Base-by-base conservation (phyloP, 352 stramenopile genomes). In the Globisporangium acanthophoron region DNA sequence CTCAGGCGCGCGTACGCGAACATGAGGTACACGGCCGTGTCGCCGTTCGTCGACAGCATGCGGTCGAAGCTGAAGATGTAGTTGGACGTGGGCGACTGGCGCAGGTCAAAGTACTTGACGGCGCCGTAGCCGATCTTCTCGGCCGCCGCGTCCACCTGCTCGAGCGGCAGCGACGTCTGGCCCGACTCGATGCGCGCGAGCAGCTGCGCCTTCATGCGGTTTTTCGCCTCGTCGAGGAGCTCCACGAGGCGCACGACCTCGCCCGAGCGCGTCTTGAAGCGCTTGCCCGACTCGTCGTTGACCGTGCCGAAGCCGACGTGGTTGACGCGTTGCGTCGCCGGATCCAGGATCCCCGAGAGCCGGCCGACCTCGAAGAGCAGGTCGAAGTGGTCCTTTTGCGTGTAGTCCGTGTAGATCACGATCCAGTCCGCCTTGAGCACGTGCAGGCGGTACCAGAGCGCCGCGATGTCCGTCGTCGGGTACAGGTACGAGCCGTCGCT, bases 71-170 rank as follows among this genome's bases (percentile, higher is more conserved):
- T 98, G 73, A 99, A 99, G 54, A 96, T 89, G 81, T 99, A 99
- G 71, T 98, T 98, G 58, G 94, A 98, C 43, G 93, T 96, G 15
- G 96, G 97, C 67, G 98, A 97, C 68, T 99, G 91, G 56, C 96
- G 91, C 59, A 99, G 80, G 74, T 99, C 98, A 76, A 99, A 99
- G 82, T 99, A 99, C 85, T 99, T 99, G 56, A 99, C 96, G 15
- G 96, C 97, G 54, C 97, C 97, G 70, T 99, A 99, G 54, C 97
- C 97, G 59, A 99, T 92, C 56, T 96, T 93, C 61, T 96, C 89
- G 9, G 97, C 97, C 5, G 97, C 92, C 44, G 75, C 73, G 46
- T 98, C 92, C 31, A 99, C 80, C 71, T 99, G 88, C 6, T 98
- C 94, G 56, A 82, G 73, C 7, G 90, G 80, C 43, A 94, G 63